These are phyloP conservation scores for Eruca vesicaria DNA, from an alignment of 441 rosid genomes.

Conservation along the genomic window DNA sequence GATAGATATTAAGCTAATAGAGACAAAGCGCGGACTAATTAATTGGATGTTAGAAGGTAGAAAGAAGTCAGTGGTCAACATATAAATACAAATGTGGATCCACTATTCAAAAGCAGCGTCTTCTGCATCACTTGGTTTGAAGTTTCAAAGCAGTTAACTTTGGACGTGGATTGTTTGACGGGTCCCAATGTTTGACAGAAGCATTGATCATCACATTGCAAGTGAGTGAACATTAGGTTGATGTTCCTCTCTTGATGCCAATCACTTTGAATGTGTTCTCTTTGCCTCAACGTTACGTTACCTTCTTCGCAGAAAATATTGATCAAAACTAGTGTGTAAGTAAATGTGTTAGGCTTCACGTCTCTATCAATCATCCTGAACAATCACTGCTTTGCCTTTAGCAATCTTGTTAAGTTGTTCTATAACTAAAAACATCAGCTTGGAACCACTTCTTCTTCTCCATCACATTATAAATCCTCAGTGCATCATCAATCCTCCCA, in stretches of 20 bases:
- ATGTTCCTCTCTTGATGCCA: neutral
- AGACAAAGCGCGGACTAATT: neutral
- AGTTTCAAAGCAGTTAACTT: neutral
- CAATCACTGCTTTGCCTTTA: neutral
- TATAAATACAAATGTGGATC: neutral
- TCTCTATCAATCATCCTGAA: neutral
- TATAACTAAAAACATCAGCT: neutral
- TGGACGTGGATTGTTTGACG: neutral
- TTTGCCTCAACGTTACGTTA: too few species aligned
- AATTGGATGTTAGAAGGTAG: too few species aligned
- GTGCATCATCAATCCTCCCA: constrained; percentile 40
- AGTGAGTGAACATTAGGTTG: neutral
- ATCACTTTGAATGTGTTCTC: neutral
- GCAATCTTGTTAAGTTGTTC: neutral
- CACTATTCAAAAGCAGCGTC: neutral
- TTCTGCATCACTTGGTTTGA: neutral
- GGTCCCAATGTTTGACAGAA: too few species aligned
- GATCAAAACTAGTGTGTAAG: too few species aligned
- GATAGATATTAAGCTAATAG: too few species aligned
- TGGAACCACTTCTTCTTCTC: constrained; percentile 65
- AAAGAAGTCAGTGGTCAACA: neutral
- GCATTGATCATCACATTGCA: too few species aligned
- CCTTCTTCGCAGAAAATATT: too few species aligned
- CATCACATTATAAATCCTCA: constrained; percentile 48
- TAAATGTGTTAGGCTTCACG: neutral